These are phyloP conservation scores for Leishmania martiniquensis DNA, from an alignment of 208 protist genomes.

Conservation along the genomic window DNA sequence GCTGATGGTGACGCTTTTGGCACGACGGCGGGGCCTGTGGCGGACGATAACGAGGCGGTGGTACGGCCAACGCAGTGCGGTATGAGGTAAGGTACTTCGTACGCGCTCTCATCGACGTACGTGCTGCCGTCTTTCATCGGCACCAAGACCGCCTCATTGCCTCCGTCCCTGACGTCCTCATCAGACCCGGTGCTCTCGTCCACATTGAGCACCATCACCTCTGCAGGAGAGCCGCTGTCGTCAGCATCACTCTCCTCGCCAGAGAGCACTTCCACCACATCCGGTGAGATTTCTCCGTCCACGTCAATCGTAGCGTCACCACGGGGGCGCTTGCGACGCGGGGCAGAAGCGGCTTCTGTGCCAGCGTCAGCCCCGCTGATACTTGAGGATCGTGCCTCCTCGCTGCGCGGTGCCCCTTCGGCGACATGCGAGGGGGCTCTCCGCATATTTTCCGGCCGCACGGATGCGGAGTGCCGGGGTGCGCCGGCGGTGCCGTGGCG, in stretches of 20 bases:
- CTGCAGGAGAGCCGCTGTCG: not conserved
- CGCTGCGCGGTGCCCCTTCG: not conserved
- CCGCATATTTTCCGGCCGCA: not conserved
- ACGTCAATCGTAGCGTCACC: constrained; percentile 33
- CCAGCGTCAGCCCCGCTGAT: not conserved
- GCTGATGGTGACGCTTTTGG: constrained; percentile 2
- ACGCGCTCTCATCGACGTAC: constrained; percentile 3
- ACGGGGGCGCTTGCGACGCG: constrained; percentile 24
- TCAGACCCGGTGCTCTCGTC: constrained; percentile 7
- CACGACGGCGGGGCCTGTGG: not conserved
- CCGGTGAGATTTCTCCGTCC: constrained; percentile 18
- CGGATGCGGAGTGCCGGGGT: not conserved
- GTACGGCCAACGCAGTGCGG: constrained; percentile 21
- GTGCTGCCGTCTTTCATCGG: constrained; percentile 4
- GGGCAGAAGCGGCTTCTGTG: not conserved
- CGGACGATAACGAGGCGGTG: not conserved
- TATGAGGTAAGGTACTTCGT: constrained; percentile 29
- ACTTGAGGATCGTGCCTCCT: not conserved
- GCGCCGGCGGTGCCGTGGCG: not conserved
- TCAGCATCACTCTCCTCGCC: constrained; percentile 7
- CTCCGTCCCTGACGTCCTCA: not conserved
- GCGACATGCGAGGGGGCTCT: not conserved
- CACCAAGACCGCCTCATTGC: not conserved
- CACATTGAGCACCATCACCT: constrained; percentile 13
- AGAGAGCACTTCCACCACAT: constrained; percentile 28